Base-by-base conservation (phyloP, 2,329 filamentous ascomycete genomes). In the Sordariomycetes sp. region DNA sequence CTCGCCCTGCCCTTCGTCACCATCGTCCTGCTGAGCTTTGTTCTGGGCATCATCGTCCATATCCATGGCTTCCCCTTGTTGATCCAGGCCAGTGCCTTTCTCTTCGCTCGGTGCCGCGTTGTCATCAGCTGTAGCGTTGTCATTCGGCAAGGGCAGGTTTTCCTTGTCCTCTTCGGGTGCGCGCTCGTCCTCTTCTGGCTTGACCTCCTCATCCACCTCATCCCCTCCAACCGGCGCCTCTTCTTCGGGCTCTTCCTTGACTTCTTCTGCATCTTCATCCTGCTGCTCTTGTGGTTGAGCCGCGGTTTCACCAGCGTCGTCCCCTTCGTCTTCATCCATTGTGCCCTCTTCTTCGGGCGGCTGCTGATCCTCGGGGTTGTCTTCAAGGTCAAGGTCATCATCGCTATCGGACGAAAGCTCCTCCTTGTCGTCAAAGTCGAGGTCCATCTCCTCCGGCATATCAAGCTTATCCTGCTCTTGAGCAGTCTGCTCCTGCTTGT, bases 401-500 rank as follows among this genome's bases (percentile, higher is more conserved):
- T 79, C 73, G 24, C 68, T 68, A 11, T 68, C 71, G 10, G 64
- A 66, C 5, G 61, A 63, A 5, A 72, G 72, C 14, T 70, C 66
- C 19, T 73, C 65, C 21, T 75, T 72, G 19, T 84, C 81, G 42
- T 90, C 82, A 36, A 92, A 70, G 42, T 88, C 77, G 54, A 95
- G 71, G 37, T 93, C 79, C 68, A 95, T 82, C 43, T 94, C 86
- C 27, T 94, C 87, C 0, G 87, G 87, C 16, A 94, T 66, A 30
- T 88, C 86, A 39, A 94, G 66, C 3, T 81, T 79, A 39, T 94
- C 79, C 46, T 86, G 80, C 51, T 94, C 82, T 45, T 90, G 75
- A 3, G 85, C 75, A 47, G 90, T 81, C 33, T 86, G 81, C 39
- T 88, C 75, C 46, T 79, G 75, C 30, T 63, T 64, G 43, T 75